Evolutionary conservation across 345 rosid genomes (phyloP).

Genomic region (Combretum micranthum): DNA sequence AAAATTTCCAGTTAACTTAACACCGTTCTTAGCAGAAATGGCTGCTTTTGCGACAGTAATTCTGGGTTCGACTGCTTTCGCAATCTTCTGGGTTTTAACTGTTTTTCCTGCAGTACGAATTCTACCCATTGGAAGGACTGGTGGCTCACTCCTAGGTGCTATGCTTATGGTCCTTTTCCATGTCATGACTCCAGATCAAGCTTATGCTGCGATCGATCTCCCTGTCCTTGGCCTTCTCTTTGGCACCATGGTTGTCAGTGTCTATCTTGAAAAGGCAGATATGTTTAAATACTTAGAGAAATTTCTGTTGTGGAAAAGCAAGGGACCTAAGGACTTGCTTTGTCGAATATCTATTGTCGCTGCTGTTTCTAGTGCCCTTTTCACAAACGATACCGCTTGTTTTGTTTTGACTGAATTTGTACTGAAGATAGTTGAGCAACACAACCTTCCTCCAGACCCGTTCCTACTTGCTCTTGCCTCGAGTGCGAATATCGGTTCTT

Average conservation of each 20-base stretch:
- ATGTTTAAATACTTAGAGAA: conserved; percentile 71
- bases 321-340: conserved; percentile 66
- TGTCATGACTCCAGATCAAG: conserved; percentile 64
- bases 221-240: conserved; percentile 81
- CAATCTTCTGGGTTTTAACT: conserved; percentile 72
- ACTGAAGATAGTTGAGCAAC: conserved; percentile 69
- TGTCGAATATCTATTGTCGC: conserved; percentile 62
- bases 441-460: conserved; percentile 75
- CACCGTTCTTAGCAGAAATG: conserved; percentile 11
- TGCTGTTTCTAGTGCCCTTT: conserved; percentile 73
- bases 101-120: conserved; percentile 77
- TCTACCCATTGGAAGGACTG: conserved; percentile 81
- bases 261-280: conserved; percentile 80
- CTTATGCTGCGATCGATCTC: conserved; percentile 75
- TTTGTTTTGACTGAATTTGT: conserved; percentile 78
- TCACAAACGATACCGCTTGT: conserved; percentile 81
- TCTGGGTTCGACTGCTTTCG: conserved; percentile 65
- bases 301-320: conserved; percentile 60
- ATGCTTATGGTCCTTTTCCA: conserved; percentile 80
- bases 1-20: no score
- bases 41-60: conserved; percentile 41
- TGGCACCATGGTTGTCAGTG: conserved; percentile 82
- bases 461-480: conserved; percentile 78
- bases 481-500: conserved; percentile 79
- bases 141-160: conserved; percentile 78